These are phyloP conservation scores for Suillus ampliporus DNA, from an alignment of 768 basidiomycete species.

Conservation along the genomic window DNA sequence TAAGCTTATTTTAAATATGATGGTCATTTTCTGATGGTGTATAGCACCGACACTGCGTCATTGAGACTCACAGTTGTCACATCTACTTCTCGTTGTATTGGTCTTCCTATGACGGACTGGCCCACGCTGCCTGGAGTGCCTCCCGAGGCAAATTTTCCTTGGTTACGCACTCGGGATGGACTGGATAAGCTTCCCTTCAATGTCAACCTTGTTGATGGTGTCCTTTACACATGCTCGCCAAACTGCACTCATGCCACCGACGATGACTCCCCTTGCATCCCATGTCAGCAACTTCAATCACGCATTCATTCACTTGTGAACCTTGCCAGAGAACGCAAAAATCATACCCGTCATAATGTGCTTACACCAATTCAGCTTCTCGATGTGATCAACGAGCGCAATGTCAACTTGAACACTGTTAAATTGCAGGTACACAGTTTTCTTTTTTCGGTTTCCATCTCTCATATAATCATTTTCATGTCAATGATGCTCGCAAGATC, in stretches of 20 bases:
- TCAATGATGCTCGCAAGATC: slow-evolving; percentile 5
- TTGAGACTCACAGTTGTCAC: neutral
- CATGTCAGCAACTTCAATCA: neutral
- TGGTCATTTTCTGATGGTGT: no score
- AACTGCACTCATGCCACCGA: slow-evolving; percentile 7
- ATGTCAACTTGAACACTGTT: slow-evolving; percentile 1
- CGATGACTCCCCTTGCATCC: neutral
- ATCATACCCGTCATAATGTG: neutral
- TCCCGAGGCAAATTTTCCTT: slow-evolving; percentile 7
- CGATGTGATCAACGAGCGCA: neutral
- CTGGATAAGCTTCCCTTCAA: slow-evolving; percentile 8
- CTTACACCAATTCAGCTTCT: slow-evolving; percentile 4
- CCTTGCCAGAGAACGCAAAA: no score
- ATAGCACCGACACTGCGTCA: no score
- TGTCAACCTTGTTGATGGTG: slow-evolving; percentile 4
- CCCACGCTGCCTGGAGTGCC: neutral
- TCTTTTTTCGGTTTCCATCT: neutral
- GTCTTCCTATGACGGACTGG: slow-evolving; percentile 8
- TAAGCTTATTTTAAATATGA: no score
- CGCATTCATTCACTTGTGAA: neutral
- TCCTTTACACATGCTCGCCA: slow-evolving; percentile 3
- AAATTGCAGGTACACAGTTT: slow-evolving; percentile 8
- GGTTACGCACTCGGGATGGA: neutral
- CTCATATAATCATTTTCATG: neutral
- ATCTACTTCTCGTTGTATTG: slow-evolving; percentile 4